A percentile compares a stretch with the other conserved stretches of the same genome.
Conservation (phyloP, 352 stramenopile species). For the Phytophthora tentaculata region DNA sequence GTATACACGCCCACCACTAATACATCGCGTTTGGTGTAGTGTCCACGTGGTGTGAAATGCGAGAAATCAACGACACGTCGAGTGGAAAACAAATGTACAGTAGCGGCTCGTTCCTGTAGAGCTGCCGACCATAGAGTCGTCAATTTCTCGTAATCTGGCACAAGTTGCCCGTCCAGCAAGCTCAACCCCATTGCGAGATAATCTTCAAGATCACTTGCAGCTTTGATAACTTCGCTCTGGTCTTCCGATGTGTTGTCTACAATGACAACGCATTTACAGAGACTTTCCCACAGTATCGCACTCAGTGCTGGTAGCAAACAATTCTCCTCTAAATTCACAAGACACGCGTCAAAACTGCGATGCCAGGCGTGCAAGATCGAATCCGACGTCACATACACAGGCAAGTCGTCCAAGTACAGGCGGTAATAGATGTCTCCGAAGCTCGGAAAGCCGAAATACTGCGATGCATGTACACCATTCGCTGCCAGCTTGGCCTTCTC, state of each 20-base stretch:
- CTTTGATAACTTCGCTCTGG: not conserved
- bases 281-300: no score
- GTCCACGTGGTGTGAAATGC: not conserved
- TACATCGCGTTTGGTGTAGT: conserved; percentile 1
- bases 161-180: not conserved
- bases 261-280: no score
- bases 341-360: conserved; percentile 43
- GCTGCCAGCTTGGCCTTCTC: conserved; percentile 23
- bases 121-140: no score
- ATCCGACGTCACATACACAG: conserved; percentile 40
- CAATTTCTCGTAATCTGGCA: no score
- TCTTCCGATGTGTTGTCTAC: no score
- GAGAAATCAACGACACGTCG: not conserved
- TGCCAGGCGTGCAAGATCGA: conserved; percentile 49
- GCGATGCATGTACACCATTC: no score
- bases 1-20: not conserved
- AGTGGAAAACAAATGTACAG: not conserved
- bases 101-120: no score
- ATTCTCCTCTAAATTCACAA: conserved; percentile 13
- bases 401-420: conserved; percentile 42
- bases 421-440: conserved; percentile 42
- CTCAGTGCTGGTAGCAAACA: not conserved
- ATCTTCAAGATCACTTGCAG: not conserved
- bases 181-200: no score
- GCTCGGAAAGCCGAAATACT: no score